Conservation (phyloP, 2,329 filamentous ascomycete species). For the Aureobasidium leucospermi region DNA sequence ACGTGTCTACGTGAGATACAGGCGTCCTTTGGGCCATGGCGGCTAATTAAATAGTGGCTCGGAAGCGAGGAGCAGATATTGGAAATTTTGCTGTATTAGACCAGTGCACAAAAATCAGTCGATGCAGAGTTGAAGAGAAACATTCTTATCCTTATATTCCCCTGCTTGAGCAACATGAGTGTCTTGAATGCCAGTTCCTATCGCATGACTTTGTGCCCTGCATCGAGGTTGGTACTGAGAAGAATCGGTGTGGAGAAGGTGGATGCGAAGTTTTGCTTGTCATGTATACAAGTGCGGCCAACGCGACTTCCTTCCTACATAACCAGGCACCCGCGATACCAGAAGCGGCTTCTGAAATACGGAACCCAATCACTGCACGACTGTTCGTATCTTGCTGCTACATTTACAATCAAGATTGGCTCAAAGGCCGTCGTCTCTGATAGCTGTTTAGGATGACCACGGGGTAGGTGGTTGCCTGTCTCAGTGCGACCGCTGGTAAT, state of each 20-base stretch:
- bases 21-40: not conserved
- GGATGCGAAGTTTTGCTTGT: not conserved
- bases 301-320: not conserved
- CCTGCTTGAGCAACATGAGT: not conserved
- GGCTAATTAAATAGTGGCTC: no score
- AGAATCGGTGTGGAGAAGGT: not conserved
- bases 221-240: not conserved
- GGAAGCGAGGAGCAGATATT: no score
- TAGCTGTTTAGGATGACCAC: no score
- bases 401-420: not conserved
- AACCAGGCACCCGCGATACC: not conserved
- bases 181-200: not conserved
- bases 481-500: no score
- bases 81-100: no score
- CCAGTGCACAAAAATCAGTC: no score
- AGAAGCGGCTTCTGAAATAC: not conserved
- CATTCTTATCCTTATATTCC: not conserved
- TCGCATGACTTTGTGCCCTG: slow-evolving; percentile 1
- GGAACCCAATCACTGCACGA: not conserved
- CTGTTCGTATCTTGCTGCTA: not conserved
- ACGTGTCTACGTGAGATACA: not conserved
- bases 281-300: not conserved
- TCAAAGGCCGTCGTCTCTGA: no score
- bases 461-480: no score
- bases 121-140: no score